These are phyloP conservation scores for Lactarius hatsudake DNA, from an alignment of 768 basidiomycete genomes.

Conservation along the genomic window DNA sequence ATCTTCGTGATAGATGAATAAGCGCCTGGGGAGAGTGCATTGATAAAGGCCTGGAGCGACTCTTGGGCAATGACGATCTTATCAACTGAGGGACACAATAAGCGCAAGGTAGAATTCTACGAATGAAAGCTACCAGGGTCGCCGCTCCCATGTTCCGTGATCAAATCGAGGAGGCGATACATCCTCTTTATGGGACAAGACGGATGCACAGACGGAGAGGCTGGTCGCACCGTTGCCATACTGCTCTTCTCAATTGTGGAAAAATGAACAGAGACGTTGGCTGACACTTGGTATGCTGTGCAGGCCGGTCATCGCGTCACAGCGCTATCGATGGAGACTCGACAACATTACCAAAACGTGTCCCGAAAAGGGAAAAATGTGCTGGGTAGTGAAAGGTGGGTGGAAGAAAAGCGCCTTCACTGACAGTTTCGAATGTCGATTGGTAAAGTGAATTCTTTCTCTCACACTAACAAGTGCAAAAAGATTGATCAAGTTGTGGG, in stretches of 20 bases:
- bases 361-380: too few relatives aligned
- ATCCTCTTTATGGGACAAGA: constrained; percentile 38
- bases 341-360: too few relatives aligned
- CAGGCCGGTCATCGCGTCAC: too few relatives aligned
- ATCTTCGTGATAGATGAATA: constrained; percentile 52
- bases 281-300: too few relatives aligned
- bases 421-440: too few relatives aligned
- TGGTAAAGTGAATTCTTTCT: too few relatives aligned
- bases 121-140: constrained; percentile 43
- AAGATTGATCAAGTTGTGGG: too few relatives aligned
- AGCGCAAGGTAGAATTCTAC: neutral
- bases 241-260: neutral
- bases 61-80: constrained; percentile 58
- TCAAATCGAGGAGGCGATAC: constrained; percentile 52
- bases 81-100: constrained; percentile 40
- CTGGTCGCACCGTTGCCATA: neutral
- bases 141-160: constrained; percentile 46
- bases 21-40: constrained; percentile 47
- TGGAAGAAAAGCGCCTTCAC: too few relatives aligned
- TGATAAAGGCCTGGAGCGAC: constrained; percentile 47
- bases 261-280: too few relatives aligned
- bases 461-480: too few relatives aligned
- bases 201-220: neutral
- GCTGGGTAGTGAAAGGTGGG: too few relatives aligned
- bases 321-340: too few relatives aligned